phyloP scores from a whole-genome alignment of 2,329 filamentous ascomycete species.

The Drechslerella stenobrocha region DNA sequence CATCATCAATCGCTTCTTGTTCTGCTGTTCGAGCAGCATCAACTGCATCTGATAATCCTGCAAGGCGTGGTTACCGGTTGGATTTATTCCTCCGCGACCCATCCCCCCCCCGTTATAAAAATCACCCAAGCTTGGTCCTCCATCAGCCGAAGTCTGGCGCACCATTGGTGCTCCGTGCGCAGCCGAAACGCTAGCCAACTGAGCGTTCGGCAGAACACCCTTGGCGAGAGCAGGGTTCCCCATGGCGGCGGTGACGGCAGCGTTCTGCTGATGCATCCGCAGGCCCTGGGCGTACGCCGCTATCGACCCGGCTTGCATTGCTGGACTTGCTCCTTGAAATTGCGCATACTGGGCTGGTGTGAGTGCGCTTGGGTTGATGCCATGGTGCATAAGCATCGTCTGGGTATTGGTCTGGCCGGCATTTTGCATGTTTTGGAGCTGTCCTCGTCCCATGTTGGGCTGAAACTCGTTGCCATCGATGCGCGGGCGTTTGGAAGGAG shows the following conservation, averaged over 20 bases:
- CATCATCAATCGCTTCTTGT: constrained; percentile 83
- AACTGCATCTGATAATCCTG: constrained; percentile 89
- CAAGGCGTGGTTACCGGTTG: constrained; percentile 73
- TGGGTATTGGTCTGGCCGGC: constrained; percentile 50
- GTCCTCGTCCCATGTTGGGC: constrained; percentile 38
- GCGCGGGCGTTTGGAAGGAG: constrained; percentile 52
- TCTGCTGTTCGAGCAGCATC: constrained; percentile 84
- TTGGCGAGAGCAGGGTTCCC: constrained; percentile 48
- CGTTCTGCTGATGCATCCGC: constrained; percentile 74
- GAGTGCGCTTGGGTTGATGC: constrained; percentile 74
- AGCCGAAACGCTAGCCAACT: constrained; percentile 68
- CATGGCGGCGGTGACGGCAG: constrained; percentile 47
- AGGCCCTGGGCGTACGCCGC: constrained; percentile 84
- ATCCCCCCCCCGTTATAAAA: constrained; percentile 52
- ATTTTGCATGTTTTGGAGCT: constrained; percentile 37
- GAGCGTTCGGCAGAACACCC: constrained; percentile 71
- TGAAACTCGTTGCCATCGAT: constrained; percentile 49
- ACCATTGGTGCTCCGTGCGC: constrained; percentile 83
- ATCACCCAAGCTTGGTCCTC: constrained; percentile 55
- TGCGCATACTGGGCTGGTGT: constrained; percentile 74
- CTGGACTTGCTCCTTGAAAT: constrained; percentile 59
- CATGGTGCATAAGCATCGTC: constrained; percentile 65
- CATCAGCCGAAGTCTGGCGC: constrained; percentile 69
- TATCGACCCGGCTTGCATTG: constrained; percentile 78
- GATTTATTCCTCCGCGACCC: constrained; percentile 58